phyloP scores from a whole-genome alignment of 1,284 basidiomycete genomes.

The Boletellus deceptivus region DNA sequence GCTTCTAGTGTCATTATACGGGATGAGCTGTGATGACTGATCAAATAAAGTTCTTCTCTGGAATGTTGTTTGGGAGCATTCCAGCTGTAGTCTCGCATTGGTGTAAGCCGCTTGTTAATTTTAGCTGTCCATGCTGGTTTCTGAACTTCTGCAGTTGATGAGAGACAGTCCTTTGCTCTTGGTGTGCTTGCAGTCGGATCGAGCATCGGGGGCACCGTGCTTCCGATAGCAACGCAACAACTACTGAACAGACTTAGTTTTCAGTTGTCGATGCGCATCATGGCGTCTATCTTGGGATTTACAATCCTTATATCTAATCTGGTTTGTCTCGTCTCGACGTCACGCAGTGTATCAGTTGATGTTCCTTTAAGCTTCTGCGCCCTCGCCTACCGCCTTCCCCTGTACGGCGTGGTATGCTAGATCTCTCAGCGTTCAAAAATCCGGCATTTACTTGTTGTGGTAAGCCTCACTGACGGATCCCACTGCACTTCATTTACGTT shows the following conservation, averaged over 20 bases:
- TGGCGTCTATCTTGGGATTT: background rate
- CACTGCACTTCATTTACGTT: background rate
- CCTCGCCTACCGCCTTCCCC: background rate
- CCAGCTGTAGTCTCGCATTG: background rate
- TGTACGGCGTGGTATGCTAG: background rate
- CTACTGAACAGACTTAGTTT: background rate
- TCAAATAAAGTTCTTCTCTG: background rate
- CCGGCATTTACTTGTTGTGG: background rate
- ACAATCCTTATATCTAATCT: background rate
- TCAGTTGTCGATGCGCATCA: background rate
- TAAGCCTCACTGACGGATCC: background rate
- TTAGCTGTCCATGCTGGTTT: background rate
- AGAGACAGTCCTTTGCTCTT: background rate
- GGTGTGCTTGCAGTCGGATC: background rate
- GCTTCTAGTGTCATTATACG: background rate
- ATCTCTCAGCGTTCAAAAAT: background rate
- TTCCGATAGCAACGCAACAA: background rate
- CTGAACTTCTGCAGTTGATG: background rate
- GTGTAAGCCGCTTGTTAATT: background rate
- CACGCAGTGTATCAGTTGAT: background rate
- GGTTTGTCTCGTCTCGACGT: background rate
- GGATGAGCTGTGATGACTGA: background rate
- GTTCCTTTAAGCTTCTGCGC: background rate
- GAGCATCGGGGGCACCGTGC: background rate
- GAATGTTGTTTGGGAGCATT: background rate